These are phyloP conservation scores for Carex parvula DNA, from an alignment of 176 grass and related monocot species.

Conservation along the genomic window DNA sequence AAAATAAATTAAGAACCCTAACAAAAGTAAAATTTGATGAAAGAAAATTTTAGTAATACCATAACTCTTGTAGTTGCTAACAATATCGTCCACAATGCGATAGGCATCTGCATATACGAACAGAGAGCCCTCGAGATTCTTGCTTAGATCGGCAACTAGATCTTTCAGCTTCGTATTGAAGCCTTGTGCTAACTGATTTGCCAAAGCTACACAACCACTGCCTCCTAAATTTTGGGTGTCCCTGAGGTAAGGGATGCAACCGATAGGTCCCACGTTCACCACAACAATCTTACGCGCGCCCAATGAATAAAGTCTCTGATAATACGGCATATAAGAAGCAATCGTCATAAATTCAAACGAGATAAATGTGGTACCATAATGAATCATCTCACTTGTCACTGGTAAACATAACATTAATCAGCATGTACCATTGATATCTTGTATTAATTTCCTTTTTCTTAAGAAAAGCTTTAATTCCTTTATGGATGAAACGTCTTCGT, in stretches of 20 bases:
- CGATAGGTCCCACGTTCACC: slow-evolving; percentile 70
- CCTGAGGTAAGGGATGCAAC: slow-evolving; percentile 76
- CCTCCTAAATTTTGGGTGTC: slow-evolving; percentile 45
- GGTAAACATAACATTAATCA: neutral
- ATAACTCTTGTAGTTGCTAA: slow-evolving; percentile 48
- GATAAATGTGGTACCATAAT: neutral
- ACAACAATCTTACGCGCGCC: slow-evolving; percentile 78
- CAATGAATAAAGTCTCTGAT: slow-evolving; percentile 68
- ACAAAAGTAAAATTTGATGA: neutral
- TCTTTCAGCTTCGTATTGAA: slow-evolving; percentile 59
- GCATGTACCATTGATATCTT: neutral
- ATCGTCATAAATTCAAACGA: neutral
- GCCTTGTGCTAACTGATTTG: slow-evolving; percentile 54
- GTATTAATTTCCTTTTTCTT: neutral
- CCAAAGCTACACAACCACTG: slow-evolving; percentile 41
- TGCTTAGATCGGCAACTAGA: slow-evolving; percentile 45
- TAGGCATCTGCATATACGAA: slow-evolving; percentile 80
- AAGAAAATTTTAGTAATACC: slow-evolving; percentile 31
- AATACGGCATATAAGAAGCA: neutral
- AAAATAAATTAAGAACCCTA: neutral
- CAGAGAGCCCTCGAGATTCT: slow-evolving; percentile 44
- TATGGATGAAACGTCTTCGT: neutral
- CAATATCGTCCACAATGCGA: slow-evolving; percentile 53
- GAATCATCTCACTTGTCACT: neutral
- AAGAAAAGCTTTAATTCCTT: neutral